A percentile compares a stretch with the other conserved stretches of the same genome.
These are phyloP conservation scores for Fusarium goolgardi DNA, from an alignment of 2,329 filamentous ascomycete genomes.

Conservation along the genomic window DNA sequence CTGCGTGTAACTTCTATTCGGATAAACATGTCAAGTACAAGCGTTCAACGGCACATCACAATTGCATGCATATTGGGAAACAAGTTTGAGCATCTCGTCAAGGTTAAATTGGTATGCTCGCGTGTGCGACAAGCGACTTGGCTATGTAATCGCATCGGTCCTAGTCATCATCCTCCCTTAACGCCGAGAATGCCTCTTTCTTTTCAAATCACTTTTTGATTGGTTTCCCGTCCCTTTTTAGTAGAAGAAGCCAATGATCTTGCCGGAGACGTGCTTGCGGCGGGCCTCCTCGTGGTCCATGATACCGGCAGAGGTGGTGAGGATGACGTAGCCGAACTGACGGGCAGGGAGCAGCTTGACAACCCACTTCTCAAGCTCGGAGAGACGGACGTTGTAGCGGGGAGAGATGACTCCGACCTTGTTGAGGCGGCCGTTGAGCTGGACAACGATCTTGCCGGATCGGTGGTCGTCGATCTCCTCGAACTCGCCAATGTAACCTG, in stretches of 20 bases:
- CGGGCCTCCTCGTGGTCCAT: conserved; percentile 99
- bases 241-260: conserved; percentile 99
- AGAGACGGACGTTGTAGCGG: conserved; percentile 98
- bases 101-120: conserved; percentile 53
- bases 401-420: conserved; percentile 99
- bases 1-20: no score
- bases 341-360: conserved; percentile 98
- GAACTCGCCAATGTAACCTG: conserved; percentile 87
- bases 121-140: conserved; percentile 50
- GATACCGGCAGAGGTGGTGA: conserved; percentile 98
- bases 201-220: conserved; percentile 48
- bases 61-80: not conserved
- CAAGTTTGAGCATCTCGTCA: conserved; percentile 47
- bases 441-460: conserved; percentile 99
- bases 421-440: conserved; percentile 99
- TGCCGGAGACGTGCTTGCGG: conserved; percentile 98
- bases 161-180: conserved; percentile 52
- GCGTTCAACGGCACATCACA: conserved; percentile 5
- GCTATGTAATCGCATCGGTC: conserved; percentile 52
- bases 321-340: conserved; percentile 99
- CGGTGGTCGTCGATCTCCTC: conserved; percentile 99
- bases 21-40: not conserved
- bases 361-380: conserved; percentile 99
- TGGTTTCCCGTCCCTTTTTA: conserved; percentile 60
- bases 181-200: conserved; percentile 53